Conservation (phyloP, 2,329 filamentous ascomycete genomes). For the Oidium heveae region DNA sequence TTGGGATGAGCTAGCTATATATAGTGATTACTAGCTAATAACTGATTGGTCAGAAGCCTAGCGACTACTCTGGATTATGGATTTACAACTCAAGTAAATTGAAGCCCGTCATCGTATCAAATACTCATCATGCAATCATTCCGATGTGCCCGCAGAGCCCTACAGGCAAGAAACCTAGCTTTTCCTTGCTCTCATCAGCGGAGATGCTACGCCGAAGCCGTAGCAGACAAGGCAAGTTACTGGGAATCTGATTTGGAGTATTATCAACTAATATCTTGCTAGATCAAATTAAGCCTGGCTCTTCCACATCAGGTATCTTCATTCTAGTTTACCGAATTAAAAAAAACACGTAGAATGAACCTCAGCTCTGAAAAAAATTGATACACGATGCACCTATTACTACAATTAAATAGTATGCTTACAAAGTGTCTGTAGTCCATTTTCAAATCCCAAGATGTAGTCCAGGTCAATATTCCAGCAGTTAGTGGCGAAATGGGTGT, state of each 20-base stretch:
- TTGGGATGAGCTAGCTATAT: too few species aligned
- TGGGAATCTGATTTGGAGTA: constrained; percentile 6
- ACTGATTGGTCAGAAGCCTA: too few species aligned
- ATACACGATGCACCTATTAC: background rate
- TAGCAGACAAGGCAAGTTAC: constrained; percentile 47
- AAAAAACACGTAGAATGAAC: background rate
- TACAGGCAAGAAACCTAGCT: constrained; percentile 60
- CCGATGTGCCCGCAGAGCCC: constrained; percentile 72
- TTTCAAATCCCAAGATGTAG: constrained; percentile 42
- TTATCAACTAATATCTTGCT: constrained; percentile 10
- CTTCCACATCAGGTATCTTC: constrained; percentile 88
- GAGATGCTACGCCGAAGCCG: constrained; percentile 75
- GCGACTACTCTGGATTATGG: too few species aligned
- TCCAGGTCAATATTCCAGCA: constrained; percentile 97
- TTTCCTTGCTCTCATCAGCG: constrained; percentile 44
- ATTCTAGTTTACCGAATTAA: background rate
- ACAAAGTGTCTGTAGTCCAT: constrained; percentile 26
- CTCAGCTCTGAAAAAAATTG: too few species aligned
- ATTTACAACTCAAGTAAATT: too few species aligned
- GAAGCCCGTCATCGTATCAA: too few species aligned
- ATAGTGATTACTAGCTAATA: too few species aligned
- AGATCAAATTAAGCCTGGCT: constrained; percentile 93
- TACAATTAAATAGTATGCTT: background rate
- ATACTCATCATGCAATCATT: constrained; percentile 31
- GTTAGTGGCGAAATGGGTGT: constrained; percentile 99